Conservation (phyloP, 1,284 basidiomycete genomes). For the Fistulina hepatica region DNA sequence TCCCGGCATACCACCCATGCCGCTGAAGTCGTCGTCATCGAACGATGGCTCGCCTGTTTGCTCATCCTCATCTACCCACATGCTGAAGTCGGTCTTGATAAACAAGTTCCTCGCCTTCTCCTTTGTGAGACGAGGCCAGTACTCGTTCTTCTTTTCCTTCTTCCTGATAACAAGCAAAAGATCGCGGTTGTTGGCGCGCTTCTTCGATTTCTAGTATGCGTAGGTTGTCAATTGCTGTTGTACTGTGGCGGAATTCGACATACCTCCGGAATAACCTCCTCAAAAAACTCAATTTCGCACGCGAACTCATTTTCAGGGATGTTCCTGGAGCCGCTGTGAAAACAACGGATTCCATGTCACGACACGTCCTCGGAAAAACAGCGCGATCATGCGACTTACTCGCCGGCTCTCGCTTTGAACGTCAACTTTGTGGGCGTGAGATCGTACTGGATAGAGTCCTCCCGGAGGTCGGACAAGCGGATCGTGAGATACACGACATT, state of each 20-base stretch:
- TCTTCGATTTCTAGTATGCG: conserved; percentile 40
- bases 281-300: conserved; percentile 66
- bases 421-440: conserved; percentile 53
- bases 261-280: conserved; percentile 67
- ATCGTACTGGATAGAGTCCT: conserved; percentile 48
- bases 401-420: conserved; percentile 63
- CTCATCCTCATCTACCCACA: conserved; percentile 95
- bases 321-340: conserved; percentile 34
- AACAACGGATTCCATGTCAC: conserved; percentile 5
- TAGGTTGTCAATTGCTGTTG: conserved; percentile 1
- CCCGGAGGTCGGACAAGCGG: conserved; percentile 73
- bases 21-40: conserved; percentile 32
- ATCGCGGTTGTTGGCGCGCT: conserved; percentile 53
- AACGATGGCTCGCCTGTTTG: conserved; percentile 47
- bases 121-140: conserved; percentile 85
- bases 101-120: conserved; percentile 71
- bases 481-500: conserved; percentile 79
- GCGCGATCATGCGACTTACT: conserved; percentile 39
- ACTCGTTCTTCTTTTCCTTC: conserved; percentile 66
- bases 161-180: conserved; percentile 67
- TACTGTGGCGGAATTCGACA: conserved; percentile 10
- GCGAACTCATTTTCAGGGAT: conserved; percentile 54
- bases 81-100: conserved; percentile 86
- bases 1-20: conserved; percentile 32
- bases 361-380: conserved; percentile 8